These are phyloP conservation scores for Punica granatum DNA, from an alignment of 345 rosid species.

Conservation along the genomic window DNA sequence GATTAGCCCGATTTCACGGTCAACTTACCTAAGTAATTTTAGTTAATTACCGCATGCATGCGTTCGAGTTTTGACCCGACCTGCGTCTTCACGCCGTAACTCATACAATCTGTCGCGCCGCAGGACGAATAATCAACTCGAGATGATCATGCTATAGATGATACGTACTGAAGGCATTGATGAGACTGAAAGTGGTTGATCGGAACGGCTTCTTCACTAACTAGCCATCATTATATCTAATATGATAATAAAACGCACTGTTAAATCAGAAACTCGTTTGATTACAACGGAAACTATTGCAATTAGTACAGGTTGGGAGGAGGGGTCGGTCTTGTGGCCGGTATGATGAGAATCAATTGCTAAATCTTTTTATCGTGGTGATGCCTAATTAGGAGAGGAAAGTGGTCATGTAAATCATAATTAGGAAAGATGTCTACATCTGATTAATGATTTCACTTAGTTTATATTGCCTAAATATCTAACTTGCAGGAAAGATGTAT, in stretches of 20 bases:
- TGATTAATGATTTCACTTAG: too few relatives aligned
- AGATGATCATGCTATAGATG: neutral
- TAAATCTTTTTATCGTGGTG: neutral
- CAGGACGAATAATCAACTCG: neutral
- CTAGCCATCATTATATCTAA: neutral
- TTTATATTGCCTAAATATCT: too few relatives aligned
- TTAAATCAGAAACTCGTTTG: too few relatives aligned
- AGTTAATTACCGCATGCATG: neutral
- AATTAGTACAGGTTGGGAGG: neutral
- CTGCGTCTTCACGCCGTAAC: too few relatives aligned
- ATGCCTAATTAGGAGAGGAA: neutral
- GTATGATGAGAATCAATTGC: neutral
- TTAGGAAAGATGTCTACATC: neutral
- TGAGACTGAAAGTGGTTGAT: neutral
- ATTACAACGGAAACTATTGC: too few relatives aligned
- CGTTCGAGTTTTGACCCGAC: neutral
- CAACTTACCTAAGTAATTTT: neutral
- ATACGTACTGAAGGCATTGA: neutral
- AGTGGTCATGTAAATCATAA: neutral
- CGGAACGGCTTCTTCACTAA: neutral
- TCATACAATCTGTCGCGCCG: too few relatives aligned
- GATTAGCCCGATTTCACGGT: neutral
- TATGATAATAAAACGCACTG: too few relatives aligned
- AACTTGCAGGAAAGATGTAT: too few relatives aligned
- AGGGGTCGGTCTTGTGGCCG: neutral